These are phyloP conservation scores for Fomitiporia mediterranea DNA, from an alignment of 1,284 basidiomycete genomes.

Conservation along the genomic window DNA sequence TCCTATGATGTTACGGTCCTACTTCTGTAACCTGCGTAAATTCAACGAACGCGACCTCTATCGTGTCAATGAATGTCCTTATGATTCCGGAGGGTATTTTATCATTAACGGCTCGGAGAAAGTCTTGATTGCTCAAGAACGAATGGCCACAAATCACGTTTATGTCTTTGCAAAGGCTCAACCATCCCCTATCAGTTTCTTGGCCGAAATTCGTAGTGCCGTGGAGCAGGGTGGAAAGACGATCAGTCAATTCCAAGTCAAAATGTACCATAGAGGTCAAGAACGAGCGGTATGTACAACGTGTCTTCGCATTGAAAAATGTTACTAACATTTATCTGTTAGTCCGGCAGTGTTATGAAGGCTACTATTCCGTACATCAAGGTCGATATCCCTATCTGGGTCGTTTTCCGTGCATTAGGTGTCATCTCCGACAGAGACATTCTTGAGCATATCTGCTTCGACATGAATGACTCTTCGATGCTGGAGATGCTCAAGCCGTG, in stretches of 20 bases:
- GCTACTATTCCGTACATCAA: slow-evolving; percentile 98
- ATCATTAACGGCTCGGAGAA: slow-evolving; percentile 99
- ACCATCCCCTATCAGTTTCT: slow-evolving; percentile 92
- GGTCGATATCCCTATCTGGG: slow-evolving; percentile 98
- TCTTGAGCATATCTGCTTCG: slow-evolving; percentile 97
- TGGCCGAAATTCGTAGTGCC: slow-evolving; percentile 96
- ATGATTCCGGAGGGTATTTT: slow-evolving; percentile 98
- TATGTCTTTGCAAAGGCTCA: slow-evolving; percentile 99
- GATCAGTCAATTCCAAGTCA: slow-evolving; percentile 97
- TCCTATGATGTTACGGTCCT: slow-evolving; percentile 96
- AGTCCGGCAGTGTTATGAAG: slow-evolving; percentile 93
- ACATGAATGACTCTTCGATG: slow-evolving; percentile 93
- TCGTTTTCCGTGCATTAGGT: slow-evolving; percentile 96
- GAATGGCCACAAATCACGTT: slow-evolving; percentile 99
- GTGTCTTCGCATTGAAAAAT: slow-evolving; percentile 10
- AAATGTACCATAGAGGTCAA: slow-evolving; percentile 89
- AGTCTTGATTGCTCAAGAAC: slow-evolving; percentile 97
- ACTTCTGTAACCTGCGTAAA: slow-evolving; percentile 88
- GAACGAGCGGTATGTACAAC: slow-evolving; percentile 69
- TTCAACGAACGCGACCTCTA: slow-evolving; percentile 80
- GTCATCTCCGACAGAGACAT: slow-evolving; percentile 98
- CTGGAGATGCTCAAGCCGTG: slow-evolving; percentile 98
- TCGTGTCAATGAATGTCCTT: slow-evolving; percentile 95
- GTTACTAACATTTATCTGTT: background rate
- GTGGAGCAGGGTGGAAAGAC: slow-evolving; percentile 99